Evolutionary conservation across 1,139 yeast genomes (phyloP).

Genomic region (Kluyveromyces sp.): DNA sequence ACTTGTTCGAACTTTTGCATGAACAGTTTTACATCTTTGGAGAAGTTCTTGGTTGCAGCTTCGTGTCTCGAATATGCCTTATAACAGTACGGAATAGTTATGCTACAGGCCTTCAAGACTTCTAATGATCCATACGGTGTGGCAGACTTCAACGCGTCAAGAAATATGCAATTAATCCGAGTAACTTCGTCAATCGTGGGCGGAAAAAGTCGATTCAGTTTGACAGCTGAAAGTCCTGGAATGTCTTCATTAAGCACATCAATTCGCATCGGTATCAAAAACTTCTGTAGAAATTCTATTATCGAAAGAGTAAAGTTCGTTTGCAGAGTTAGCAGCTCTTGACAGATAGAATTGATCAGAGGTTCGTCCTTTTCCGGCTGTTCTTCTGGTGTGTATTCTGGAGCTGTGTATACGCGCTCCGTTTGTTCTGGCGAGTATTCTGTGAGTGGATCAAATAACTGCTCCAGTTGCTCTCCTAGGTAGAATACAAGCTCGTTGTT

Average conservation of each 20-base stretch:
- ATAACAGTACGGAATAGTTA: slow-evolving; percentile 80
- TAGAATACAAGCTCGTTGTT: slow-evolving; percentile 69
- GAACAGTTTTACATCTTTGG: slow-evolving; percentile 34
- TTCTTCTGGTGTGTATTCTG: slow-evolving; percentile 18
- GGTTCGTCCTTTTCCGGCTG: slow-evolving; percentile 28
- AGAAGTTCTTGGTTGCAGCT: slow-evolving; percentile 69
- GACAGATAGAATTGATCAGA: slow-evolving; percentile 43
- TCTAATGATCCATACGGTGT: slow-evolving; percentile 64
- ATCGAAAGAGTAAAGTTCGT: slow-evolving; percentile 65
- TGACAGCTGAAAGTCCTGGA: slow-evolving; percentile 46
- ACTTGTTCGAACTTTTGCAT: slow-evolving; percentile 23
- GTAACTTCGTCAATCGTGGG: slow-evolving; percentile 94
- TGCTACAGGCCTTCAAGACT: slow-evolving; percentile 68
- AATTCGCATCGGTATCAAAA: slow-evolving; percentile 71
- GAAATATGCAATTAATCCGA: slow-evolving; percentile 74
- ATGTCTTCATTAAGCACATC: slow-evolving; percentile 53
- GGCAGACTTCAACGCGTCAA: slow-evolving; percentile 67
- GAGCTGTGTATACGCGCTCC: slow-evolving; percentile 50
- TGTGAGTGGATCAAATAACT: slow-evolving; percentile 77
- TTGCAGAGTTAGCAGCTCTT: slow-evolving; percentile 65
- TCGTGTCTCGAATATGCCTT: slow-evolving; percentile 91
- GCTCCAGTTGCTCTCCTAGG: slow-evolving; percentile 81
- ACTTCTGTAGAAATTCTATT: slow-evolving; percentile 67
- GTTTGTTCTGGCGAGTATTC: slow-evolving; percentile 90
- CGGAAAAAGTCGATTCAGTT: slow-evolving; percentile 74